Evolutionary conservation across 2,329 filamentous ascomycete genomes (phyloP).

Genomic region (Ceratocystis albifundus): DNA sequence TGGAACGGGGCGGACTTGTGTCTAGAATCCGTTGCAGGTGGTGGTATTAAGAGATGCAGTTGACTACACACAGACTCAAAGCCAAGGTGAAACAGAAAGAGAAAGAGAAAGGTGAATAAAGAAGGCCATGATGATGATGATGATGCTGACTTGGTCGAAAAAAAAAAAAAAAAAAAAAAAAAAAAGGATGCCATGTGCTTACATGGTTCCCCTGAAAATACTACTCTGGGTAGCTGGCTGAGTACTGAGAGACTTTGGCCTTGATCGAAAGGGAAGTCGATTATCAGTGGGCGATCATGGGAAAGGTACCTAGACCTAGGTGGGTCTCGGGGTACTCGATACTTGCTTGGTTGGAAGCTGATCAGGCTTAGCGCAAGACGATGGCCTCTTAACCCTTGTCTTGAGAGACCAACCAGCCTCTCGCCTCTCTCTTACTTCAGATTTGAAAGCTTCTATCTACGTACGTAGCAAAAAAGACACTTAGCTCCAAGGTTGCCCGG

Average conservation of each 20-base stretch:
- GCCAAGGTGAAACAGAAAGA: background rate
- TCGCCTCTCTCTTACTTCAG: background rate
- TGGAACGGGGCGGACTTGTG: background rate
- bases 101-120: slow-evolving; percentile 3
- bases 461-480: no score
- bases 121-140: background rate
- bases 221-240: background rate
- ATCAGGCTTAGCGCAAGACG: background rate
- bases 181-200: slow-evolving; percentile 7
- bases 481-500: no score
- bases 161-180: no score
- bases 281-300: background rate
- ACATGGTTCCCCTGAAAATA: slow-evolving; percentile 17
- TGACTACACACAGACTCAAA: background rate
- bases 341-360: background rate
- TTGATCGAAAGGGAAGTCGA: background rate
- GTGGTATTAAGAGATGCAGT: slow-evolving; percentile 2
- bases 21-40: slow-evolving; percentile 3
- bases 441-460: background rate
- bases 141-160: background rate
- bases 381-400: background rate
- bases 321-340: background rate
- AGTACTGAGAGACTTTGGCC: background rate
- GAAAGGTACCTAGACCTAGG: background rate
- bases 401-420: background rate